Conservation (phyloP, 805 yeast genomes). For the Wickerhamomyces ciferrii region DNA sequence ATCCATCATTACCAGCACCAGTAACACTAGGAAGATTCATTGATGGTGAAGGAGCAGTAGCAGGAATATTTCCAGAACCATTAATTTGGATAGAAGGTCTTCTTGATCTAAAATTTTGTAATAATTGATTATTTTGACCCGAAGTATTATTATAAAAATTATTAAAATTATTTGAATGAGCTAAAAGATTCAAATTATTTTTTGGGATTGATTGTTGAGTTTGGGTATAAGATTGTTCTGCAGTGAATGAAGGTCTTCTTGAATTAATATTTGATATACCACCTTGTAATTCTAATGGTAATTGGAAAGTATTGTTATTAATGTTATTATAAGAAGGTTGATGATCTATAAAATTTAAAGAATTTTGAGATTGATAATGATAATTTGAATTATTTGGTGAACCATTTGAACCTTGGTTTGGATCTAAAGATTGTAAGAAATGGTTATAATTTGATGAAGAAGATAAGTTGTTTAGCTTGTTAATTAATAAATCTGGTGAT, state of each 20-base stretch:
- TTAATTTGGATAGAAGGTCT: constrained; percentile 17
- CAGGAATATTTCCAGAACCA: constrained; percentile 9
- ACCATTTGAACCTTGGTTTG: constrained; percentile 2
- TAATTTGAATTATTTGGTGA: not conserved
- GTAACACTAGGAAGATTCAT: not conserved
- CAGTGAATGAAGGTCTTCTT: constrained; percentile 72
- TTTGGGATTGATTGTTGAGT: constrained; percentile 18
- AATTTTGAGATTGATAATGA: not conserved
- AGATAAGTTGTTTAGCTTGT: constrained; percentile 16
- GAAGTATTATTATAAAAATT: constrained; percentile 3
- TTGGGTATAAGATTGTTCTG: constrained; percentile 43
- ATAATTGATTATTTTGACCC: not conserved
- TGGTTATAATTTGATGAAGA: constrained; percentile 11
- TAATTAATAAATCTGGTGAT: constrained; percentile 20
- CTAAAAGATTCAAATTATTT: constrained; percentile 10
- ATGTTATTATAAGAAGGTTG: constrained; percentile 1
- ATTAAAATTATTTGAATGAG: constrained; percentile 10
- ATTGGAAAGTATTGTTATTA: constrained; percentile 12
- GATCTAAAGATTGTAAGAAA: constrained; percentile 9
- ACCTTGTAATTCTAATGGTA: constrained; percentile 60
- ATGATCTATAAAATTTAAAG: not conserved
- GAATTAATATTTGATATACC: constrained; percentile 57
- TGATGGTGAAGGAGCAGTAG: constrained; percentile 1
- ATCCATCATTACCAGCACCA: constrained; percentile 4
- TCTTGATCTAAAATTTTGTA: constrained; percentile 18